Evolutionary conservation across 164 flowering plant genomes (phyloP), one percentile per base, ranked within the genome.

Genomic region (Sedum album): DNA sequence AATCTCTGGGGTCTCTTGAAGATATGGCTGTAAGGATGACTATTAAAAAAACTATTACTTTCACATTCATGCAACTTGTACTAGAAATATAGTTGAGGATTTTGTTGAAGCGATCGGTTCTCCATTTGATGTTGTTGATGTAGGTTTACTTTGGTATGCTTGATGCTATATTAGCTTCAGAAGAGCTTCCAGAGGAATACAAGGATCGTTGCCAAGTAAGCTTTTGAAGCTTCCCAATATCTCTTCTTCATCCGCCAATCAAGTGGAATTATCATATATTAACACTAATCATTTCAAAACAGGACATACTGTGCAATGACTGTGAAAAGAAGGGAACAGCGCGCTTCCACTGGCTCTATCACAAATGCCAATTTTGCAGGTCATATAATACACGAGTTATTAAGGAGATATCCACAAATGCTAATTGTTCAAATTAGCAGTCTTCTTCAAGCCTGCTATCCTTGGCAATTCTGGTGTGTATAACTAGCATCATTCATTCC

Each of bases 61-160:
- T 39, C 6, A 7, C 9, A 39, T 6, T 51, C 1, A 15, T 17
- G 21, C 41, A 62, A 31, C 41, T 18, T 62, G 11, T 62, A n/a
- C 17, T 13, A 7, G 31, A 62, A n/a, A 60, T 31, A 18, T 17
- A 33, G 66, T 7, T 14, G 13, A 20, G 41, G 25, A 63, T 9
- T 5, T 33, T 23, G 5, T 23, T 44, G 46, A 41, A 35, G 66
- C 35, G 30, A 18, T 36, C 61, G n/a, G n/a, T 49, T 38, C 36
- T 21, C 8, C 25, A 1, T 6, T 25, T 61, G n/a, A 31, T 39
- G 44, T 7, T 31, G 8, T 18, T 23, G 6, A 48, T 20, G 15
- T 31, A 92, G 97, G 97, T 92, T 42, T 91, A 91, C 75, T 91
- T 91, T 74, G 93, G 95, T 20, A 91, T 91, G 97, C 91, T 91